Base-by-base conservation (phyloP, 306 rosid species). In the Calophaca sinica region DNA sequence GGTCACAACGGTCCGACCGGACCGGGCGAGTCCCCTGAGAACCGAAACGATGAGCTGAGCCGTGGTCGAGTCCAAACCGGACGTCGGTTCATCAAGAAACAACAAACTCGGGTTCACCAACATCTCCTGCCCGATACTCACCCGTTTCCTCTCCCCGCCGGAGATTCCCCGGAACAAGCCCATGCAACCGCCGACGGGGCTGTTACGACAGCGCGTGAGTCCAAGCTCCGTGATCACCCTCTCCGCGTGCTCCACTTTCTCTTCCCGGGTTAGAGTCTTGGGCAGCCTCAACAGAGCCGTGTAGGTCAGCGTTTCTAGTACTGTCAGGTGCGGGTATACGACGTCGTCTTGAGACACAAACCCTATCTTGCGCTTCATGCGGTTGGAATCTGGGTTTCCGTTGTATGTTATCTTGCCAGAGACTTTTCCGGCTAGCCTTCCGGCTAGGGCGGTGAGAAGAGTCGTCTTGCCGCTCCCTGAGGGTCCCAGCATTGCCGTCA, bases 401-500 rank as follows among this genome's bases (percentile, higher is more conserved):
- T 90, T 93, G 88, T 90, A 93, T 2, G 93, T 78, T 66, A 93
- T 85, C 2, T 68, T 29, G n/a, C 98, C 98, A 20, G 96, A 53
- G 48, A 90, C 53, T 70, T 89, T 93, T 8, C 91, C 90, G 10
- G 82, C 64, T 0, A 89, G 80, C 5, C 98, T 87, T 10, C 91
- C 93, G 0, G 87, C 94, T 0, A 93, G 77, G 42, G 98, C 96
- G 0, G 93, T 93, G 8, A 93, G 58, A 2, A 93, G 87, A 0
- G 98, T 93, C 31, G 98, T 93, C 81, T 93, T 93, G 32, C 98
- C 98, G 13, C 98, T 90, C 0, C 98, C 98, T 2, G 98, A 93
- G 3, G 98, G 96, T 4, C 98, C 98, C 75, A 90, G 63, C 96
- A 90, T 90, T 85, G 98, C 96, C 12, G 88, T 77, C 1, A 93